A percentile compares a stretch with the other conserved stretches of the same genome.
Evolutionary conservation across 2,329 filamentous ascomycete species (phyloP).

Genomic region (Calonectria ilicicola): DNA sequence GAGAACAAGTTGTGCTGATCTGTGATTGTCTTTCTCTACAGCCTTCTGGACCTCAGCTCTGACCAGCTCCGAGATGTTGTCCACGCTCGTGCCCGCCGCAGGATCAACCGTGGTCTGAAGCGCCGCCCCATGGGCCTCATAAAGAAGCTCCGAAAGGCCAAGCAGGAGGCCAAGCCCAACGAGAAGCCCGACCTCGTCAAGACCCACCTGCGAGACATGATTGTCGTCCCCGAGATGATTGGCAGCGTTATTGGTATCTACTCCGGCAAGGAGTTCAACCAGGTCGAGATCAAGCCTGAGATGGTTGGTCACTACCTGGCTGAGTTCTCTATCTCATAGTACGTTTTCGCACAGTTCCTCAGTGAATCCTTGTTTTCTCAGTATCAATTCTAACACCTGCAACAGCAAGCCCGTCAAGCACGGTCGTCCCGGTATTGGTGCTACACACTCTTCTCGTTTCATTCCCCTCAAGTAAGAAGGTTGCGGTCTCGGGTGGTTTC

Average conservation of each 20-base stretch:
- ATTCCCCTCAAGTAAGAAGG: slow-evolving; percentile 99
- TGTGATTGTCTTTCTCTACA: slow-evolving; percentile 54
- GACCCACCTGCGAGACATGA: slow-evolving; percentile 99
- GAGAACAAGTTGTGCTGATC: slow-evolving; percentile 36
- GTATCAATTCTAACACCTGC: slow-evolving; percentile 59
- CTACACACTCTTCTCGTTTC: slow-evolving; percentile 99
- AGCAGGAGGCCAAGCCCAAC: slow-evolving; percentile 99
- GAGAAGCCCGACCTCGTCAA: slow-evolving; percentile 99
- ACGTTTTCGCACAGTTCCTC: slow-evolving; percentile 60
- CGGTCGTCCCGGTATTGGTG: slow-evolving; percentile 99
- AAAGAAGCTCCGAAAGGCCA: slow-evolving; percentile 99
- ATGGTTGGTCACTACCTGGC: slow-evolving; percentile 99
- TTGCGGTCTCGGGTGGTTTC: slow-evolving; percentile 63
- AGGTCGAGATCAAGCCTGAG: slow-evolving; percentile 99
- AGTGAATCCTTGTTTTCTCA: background rate
- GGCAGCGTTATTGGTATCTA: slow-evolving; percentile 98
- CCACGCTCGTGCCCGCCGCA: slow-evolving; percentile 96
- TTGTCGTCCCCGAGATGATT: slow-evolving; percentile 99
- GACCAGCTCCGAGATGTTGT: slow-evolving; percentile 99
- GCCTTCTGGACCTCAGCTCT: slow-evolving; percentile 97
- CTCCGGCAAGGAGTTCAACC: slow-evolving; percentile 99
- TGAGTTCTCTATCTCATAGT: slow-evolving; percentile 99
- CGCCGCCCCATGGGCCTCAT: slow-evolving; percentile 99
- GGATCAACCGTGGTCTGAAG: slow-evolving; percentile 99
- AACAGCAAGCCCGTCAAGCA: slow-evolving; percentile 99